These are phyloP conservation scores for Chimonanthus salicifolius DNA, from an alignment of 164 flowering plant species.

Conservation along the genomic window DNA sequence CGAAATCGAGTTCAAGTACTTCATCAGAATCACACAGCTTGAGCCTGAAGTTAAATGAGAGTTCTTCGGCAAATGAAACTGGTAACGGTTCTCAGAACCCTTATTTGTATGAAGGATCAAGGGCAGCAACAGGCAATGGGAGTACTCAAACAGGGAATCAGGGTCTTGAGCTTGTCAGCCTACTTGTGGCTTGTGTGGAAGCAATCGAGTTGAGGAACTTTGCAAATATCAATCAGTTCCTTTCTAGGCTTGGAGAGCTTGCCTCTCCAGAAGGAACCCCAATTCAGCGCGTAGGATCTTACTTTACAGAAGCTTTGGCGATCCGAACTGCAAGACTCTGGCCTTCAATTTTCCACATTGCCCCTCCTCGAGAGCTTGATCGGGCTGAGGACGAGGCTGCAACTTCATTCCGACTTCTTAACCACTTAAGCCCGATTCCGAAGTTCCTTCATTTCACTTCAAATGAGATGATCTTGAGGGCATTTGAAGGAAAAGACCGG, in stretches of 20 bases:
- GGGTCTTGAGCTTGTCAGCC: slow-evolving; percentile 72
- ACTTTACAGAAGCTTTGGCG: slow-evolving; percentile 83
- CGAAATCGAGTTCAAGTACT: slow-evolving; percentile 53
- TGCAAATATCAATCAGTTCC: slow-evolving; percentile 40
- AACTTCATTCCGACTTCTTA: slow-evolving; percentile 62
- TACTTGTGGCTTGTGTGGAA: slow-evolving; percentile 65
- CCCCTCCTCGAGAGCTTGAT: slow-evolving; percentile 59
- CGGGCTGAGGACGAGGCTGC: slow-evolving; percentile 51
- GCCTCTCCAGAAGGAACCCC: slow-evolving; percentile 78
- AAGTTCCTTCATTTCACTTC: slow-evolving; percentile 84
- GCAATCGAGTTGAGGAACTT: slow-evolving; percentile 62
- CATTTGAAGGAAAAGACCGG: slow-evolving; percentile 83
- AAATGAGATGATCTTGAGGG: slow-evolving; percentile 81
- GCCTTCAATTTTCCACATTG: slow-evolving; percentile 75
- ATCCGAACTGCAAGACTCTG: slow-evolving; percentile 63
- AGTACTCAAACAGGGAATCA: slow-evolving; percentile 31
- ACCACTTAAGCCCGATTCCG: slow-evolving; percentile 78
- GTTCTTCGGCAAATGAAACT: slow-evolving; percentile 32
- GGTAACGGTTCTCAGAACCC: slow-evolving; percentile 58
- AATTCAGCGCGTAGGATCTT: slow-evolving; percentile 61
- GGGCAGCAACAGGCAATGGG: slow-evolving; percentile 15
- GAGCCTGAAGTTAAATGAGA: slow-evolving; percentile 30
- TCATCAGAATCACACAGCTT: slow-evolving; percentile 61
- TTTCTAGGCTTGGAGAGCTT: slow-evolving; percentile 66
- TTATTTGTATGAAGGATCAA: slow-evolving; percentile 27